A percentile compares a stretch with the other conserved stretches of the same genome.
phyloP scores from a whole-genome alignment of 139 green algal species.

The Closterium sp. region DNA sequence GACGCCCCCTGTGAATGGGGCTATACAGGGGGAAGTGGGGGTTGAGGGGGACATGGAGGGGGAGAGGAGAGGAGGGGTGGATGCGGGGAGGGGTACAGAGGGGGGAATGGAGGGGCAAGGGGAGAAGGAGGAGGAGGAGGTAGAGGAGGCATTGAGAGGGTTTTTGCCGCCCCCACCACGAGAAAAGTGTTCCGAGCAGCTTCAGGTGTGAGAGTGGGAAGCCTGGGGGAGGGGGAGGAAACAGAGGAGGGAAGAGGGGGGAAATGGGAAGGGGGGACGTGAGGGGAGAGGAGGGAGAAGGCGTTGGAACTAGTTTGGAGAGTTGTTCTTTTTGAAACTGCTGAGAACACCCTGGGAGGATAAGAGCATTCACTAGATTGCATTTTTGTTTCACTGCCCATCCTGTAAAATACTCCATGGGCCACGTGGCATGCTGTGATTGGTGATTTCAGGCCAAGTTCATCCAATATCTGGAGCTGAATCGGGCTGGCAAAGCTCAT shows the following conservation, averaged over 20 bases:
- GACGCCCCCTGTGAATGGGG: not conserved
- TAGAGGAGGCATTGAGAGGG: not conserved
- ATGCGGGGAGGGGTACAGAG: not conserved
- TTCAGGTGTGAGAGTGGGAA: not conserved
- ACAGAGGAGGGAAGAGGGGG: no score
- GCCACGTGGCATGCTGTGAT: not conserved
- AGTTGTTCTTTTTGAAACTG: no score
- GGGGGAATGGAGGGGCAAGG: not conserved
- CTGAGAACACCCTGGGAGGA: no score
- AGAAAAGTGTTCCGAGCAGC: slow-evolving; percentile 9
- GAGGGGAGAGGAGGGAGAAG: no score
- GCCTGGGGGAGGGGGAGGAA: no score
- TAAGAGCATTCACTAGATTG: no score
- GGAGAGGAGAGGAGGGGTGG: not conserved
- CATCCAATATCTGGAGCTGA: slow-evolving; percentile 25
- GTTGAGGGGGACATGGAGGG: not conserved
- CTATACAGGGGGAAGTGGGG: not conserved
- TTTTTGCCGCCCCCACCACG: slow-evolving; percentile 15
- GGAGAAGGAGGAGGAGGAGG: not conserved
- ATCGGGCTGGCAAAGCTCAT: slow-evolving; percentile 12
- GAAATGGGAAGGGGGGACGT: no score
- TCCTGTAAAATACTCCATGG: not conserved
- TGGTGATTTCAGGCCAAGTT: slow-evolving; percentile 39
- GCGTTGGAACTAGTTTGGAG: no score
- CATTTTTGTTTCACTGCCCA: no score